Evolutionary conservation across 805 yeast species (phyloP), one percentile per base, ranked within the genome.

Genomic region (Metschnikowia borealis): DNA sequence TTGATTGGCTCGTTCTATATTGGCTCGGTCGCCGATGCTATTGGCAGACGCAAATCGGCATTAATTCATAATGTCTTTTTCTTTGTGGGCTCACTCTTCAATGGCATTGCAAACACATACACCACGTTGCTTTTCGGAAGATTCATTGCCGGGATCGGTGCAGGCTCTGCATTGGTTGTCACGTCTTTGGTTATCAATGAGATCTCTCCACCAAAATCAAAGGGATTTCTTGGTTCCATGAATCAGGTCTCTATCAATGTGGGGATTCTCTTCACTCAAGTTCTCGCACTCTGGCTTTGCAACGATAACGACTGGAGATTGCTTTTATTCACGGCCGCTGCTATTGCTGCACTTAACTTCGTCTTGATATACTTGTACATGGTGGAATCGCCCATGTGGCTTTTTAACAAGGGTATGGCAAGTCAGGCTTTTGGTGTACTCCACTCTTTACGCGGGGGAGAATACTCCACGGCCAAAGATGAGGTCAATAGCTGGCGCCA

Each of bases 381-480:
- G 21, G 80, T 78, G 15, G 97, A 91, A 65, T 83, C 92, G 5
- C 97, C 97, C 6, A 80, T 85, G 66, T 92, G 97, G 97, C 70
- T 90, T 31, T 71, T 74, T 4, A 62, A 70, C 29, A 73, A 77
- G 18, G 84, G 86, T 3, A 52, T 64, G 31, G 64, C 70, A 39
- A 61, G 65, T 13, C 70, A 75, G 50, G 85, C 78, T 3, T 64
- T 66, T 51, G 60, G 61, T 2, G 65, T 63, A 2, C 64, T 73
- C 41, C 73, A 70, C 55, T 60, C 60, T 32, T 53, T 74, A 35
- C 63, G 77, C 49, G 77, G 77, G 2, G 77, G 76, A 2, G 70
- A 66, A 36, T 71, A 69, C 53, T 54, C 60, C 17, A 51, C 60
- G 18, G 61, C 73, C 11, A 62, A 71, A 38, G 59, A 58, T 18